A percentile compares a stretch with the other conserved stretches of the same genome.
phyloP scores from a whole-genome alignment of 2,329 filamentous ascomycete species.

The Chaetomiaceae sp. region DNA sequence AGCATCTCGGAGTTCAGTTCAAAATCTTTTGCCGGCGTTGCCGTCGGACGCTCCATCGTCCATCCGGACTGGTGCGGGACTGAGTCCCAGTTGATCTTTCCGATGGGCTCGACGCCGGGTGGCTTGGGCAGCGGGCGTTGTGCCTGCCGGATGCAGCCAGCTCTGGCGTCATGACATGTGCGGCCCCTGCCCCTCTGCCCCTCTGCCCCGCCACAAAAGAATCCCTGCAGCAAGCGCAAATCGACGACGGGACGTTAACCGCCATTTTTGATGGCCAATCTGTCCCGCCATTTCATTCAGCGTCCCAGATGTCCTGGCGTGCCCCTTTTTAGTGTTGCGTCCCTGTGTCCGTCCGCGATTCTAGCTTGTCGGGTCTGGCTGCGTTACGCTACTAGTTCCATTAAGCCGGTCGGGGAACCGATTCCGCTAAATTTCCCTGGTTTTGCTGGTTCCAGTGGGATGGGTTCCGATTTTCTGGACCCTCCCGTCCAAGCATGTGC shows the following conservation, averaged over 20 bases:
- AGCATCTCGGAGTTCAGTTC: neutral
- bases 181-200: conserved; percentile 4
- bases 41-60: too few relatives aligned
- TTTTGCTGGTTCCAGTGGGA: too few relatives aligned
- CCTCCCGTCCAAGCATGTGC: neutral
- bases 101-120: too few relatives aligned
- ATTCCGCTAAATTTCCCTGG: neutral
- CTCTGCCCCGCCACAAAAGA: conserved; percentile 10
- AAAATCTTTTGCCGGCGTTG: too few relatives aligned
- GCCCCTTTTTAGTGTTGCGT: too few relatives aligned
- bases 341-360: conserved; percentile 1
- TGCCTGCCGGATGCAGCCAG: conserved; percentile 4
- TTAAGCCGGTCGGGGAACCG: conserved; percentile 5
- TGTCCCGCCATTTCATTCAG: conserved; percentile 5
- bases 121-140: neutral
- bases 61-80: too few relatives aligned
- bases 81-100: too few relatives aligned
- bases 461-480: neutral
- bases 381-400: too few relatives aligned
- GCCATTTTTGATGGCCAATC: conserved; percentile 13
- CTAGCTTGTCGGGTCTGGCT: conserved; percentile 4
- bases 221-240: too few relatives aligned
- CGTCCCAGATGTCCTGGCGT: conserved; percentile 1
- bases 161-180: conserved; percentile 13
- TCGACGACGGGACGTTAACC: too few relatives aligned